phyloP scores from a whole-genome alignment of 345 rosid genomes.

The Aethionema arabicum region DNA sequence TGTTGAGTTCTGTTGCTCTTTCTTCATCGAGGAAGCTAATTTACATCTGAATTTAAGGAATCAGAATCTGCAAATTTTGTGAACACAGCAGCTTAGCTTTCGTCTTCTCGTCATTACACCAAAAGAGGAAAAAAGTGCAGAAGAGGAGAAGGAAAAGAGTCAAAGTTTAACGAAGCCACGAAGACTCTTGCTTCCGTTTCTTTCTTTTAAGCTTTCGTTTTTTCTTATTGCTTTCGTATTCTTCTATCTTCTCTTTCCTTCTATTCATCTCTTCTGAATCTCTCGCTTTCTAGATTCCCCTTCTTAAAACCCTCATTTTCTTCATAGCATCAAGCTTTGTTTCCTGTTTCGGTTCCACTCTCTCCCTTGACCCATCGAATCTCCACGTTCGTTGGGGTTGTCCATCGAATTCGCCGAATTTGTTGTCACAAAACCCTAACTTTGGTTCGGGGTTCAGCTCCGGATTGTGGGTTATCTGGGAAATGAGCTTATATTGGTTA shows the following conservation, averaged over 20 bases:
- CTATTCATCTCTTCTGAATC: conserved; percentile 6
- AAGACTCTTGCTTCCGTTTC: conserved; percentile 40
- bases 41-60: conserved; percentile 12
- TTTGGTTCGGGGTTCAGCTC: conserved; percentile 24
- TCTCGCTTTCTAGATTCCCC: conserved; percentile 24
- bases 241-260: conserved; percentile 3
- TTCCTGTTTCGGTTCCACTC: conserved; percentile 5
- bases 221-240: conserved; percentile 15
- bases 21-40: conserved; percentile 6
- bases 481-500: conserved; percentile 29
- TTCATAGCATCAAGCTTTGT: conserved; percentile 31
- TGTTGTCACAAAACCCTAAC: conserved; percentile 60
- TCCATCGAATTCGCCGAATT: conserved; percentile 26
- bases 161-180: conserved; percentile 41
- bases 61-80: conserved; percentile 13
- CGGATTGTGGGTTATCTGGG: conserved; percentile 26
- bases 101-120: conserved; percentile 30
- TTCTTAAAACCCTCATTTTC: conserved; percentile 34
- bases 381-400: conserved; percentile 14
- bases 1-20: neutral
- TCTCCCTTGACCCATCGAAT: conserved; percentile 18
- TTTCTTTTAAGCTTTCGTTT: conserved; percentile 2
- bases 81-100: conserved; percentile 28
- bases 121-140: conserved; percentile 18
- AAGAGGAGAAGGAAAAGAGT: conserved; percentile 38